These are phyloP conservation scores for Westerdykella ornata DNA, from an alignment of 2,329 filamentous ascomycete genomes.

Conservation along the genomic window DNA sequence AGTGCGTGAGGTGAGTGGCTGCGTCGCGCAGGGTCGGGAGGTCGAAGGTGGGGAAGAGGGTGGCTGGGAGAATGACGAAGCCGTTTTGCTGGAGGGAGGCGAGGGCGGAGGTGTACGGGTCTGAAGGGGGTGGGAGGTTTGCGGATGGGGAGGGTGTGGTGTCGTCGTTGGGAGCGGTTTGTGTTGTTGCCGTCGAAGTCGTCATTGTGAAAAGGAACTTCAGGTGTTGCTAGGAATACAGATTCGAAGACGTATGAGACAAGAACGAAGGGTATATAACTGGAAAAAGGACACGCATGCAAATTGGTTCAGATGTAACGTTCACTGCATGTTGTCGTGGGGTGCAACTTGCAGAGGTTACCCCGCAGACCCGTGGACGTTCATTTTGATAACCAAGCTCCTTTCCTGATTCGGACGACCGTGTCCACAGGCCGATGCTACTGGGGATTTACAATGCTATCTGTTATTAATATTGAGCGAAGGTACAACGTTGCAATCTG, in stretches of 20 bases:
- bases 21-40: conserved; percentile 56
- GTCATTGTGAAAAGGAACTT: no score
- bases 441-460: no score
- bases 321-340: not conserved
- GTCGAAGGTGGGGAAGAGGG: conserved; percentile 48
- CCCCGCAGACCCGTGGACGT: no score
- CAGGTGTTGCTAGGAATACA: no score
- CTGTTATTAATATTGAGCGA: no score
- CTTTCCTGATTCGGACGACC: no score
- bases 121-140: not conserved
- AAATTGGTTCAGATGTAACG: not conserved
- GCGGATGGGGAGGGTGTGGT: no score
- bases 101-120: conserved; percentile 34
- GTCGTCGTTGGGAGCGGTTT: no score
- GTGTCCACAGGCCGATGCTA: not conserved
- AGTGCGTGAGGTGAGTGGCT: conserved; percentile 50
- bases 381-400: no score
- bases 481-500: conserved; percentile 7
- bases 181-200: no score
- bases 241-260: no score
- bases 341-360: not conserved
- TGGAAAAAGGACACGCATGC: not conserved
- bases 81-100: conserved; percentile 61
- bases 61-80: conserved; percentile 64
- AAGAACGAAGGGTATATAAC: not conserved